A percentile compares a stretch with the other conserved stretches of the same genome.
phyloP scores from a whole-genome alignment of 305 asterid genomes.

The Andrographis paniculata region DNA sequence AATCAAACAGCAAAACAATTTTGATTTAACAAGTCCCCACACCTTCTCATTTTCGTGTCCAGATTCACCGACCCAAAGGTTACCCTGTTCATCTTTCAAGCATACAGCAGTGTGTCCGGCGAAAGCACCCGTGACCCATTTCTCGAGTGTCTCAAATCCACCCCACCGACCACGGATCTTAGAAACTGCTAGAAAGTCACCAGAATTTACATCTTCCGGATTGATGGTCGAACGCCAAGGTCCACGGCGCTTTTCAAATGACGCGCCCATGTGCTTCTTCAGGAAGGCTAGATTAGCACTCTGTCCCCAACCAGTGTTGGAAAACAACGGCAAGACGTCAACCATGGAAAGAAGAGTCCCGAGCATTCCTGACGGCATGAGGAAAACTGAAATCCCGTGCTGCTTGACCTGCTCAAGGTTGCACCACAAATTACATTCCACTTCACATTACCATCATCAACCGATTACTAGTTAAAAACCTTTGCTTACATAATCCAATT shows the following conservation, averaged over 20 bases:
- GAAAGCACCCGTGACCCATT: constrained; percentile 99
- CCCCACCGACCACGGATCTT: constrained; percentile 99
- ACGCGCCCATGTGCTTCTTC: constrained; percentile 91
- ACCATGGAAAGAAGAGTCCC: constrained; percentile 94
- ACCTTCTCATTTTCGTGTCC: constrained; percentile 99
- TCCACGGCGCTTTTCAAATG: constrained; percentile 64
- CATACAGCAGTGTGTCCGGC: constrained; percentile 99
- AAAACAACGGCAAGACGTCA: constrained; percentile 89
- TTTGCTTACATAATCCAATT: constrained; percentile 71
- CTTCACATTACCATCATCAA: neutral
- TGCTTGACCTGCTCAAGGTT: constrained; percentile 72
- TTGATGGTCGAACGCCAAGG: constrained; percentile 60
- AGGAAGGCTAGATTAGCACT: constrained; percentile 86
- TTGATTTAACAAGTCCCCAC: constrained; percentile 10
- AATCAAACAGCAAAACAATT: constrained; percentile 12
- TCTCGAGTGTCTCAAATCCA: constrained; percentile 98
- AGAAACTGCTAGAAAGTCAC: constrained; percentile 90
- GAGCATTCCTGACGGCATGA: constrained; percentile 99
- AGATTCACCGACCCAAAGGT: constrained; percentile 97
- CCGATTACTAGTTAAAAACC: neutral
- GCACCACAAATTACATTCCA: constrained; percentile 18
- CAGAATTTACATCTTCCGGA: constrained; percentile 79
- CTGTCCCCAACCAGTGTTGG: constrained; percentile 97
- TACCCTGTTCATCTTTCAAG: constrained; percentile 80
- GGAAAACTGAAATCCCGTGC: constrained; percentile 92